Evolutionary conservation across 2,329 filamentous ascomycete species (phyloP), one percentile per base, ranked within the genome.

Genomic region (Diaporthe vaccinii): DNA sequence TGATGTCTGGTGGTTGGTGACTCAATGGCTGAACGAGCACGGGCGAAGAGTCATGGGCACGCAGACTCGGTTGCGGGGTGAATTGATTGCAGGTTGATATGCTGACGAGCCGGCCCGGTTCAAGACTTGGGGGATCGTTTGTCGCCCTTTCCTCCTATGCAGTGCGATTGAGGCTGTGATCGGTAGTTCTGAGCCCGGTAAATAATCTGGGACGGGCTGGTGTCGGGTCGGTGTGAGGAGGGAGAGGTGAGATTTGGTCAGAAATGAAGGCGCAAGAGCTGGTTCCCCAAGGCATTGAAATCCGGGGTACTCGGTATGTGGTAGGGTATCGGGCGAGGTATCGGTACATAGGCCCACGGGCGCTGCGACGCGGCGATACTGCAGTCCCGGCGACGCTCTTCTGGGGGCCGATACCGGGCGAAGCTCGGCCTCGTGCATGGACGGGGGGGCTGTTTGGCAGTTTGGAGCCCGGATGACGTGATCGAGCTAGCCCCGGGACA

Each of bases 221-320:
- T 31, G 62, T 51, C 44, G 25, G 44, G 31, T 67, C 20, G 28
- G 28, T 36, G 62, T 51, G 46, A 68, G 46, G 28, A 46, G 57
- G 57, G 34, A 62, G 39, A 73, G 44, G 49, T 25, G 46, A 46
- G 71, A 46, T 57, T 46, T 6, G 58, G 71, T 55, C 59, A 51
- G 46, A 31, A 34, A 34, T 34, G 46, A 62, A 53, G 46, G 15
- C 46, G 57, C 57, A 17, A n/a, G 17, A 71, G 36, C 9, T 39
- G 7, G 3, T 44, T 22, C 34, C 44, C 59, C 46, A 15, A 73
- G 53, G 59, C 39, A 46, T 49, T 55, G 58, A 28, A 73, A 73
- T 73, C 71, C 71, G 71, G 71, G 71, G 71, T 73, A 65, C 31
- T 65, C 58, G 71, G 71, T 34, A 34, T 57, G 12, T 65, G n/a